These are phyloP conservation scores for Salvia miltiorrhiza DNA, from an alignment of 257 asterid species.

Conservation along the genomic window DNA sequence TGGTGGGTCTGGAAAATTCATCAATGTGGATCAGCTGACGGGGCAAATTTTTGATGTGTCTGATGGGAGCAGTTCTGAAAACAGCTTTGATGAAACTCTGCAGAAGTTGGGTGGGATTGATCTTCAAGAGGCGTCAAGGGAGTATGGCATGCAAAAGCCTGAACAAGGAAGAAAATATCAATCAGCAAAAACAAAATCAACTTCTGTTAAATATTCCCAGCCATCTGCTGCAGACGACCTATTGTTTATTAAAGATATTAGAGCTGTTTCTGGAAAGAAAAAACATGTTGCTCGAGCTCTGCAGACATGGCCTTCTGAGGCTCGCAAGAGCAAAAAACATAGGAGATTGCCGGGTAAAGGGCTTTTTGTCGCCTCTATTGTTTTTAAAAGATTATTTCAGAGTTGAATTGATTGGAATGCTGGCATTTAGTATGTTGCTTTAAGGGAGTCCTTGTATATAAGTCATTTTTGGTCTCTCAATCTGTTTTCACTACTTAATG, in stretches of 20 bases:
- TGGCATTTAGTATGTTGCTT: background rate
- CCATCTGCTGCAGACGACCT: constrained; percentile 56
- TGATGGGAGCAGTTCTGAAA: constrained; percentile 34
- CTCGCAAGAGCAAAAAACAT: constrained; percentile 53
- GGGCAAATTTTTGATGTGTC: constrained; percentile 35
- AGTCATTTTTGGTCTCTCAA: background rate
- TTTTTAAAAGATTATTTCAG: background rate
- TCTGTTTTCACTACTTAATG: background rate
- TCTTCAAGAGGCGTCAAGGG: constrained; percentile 82
- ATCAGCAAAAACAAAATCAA: constrained; percentile 25
- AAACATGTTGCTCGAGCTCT: constrained; percentile 53
- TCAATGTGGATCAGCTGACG: constrained; percentile 57
- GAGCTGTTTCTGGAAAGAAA: constrained; percentile 70
- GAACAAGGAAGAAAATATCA: constrained; percentile 37
- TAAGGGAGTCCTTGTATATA: background rate
- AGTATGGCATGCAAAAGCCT: constrained; percentile 56
- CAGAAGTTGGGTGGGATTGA: constrained; percentile 70
- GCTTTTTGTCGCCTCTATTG: constrained; percentile 3
- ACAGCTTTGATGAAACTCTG: constrained; percentile 44
- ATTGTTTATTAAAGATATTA: constrained; percentile 65
- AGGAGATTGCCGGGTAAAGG: constrained; percentile 53
- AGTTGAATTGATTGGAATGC: background rate
- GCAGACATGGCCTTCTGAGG: constrained; percentile 64
- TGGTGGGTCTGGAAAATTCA: constrained; percentile 46
- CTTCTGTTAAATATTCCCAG: constrained; percentile 29